Base-by-base conservation (phyloP, 106 monocot species). In the Phalaenopsis aphrodite region DNA sequence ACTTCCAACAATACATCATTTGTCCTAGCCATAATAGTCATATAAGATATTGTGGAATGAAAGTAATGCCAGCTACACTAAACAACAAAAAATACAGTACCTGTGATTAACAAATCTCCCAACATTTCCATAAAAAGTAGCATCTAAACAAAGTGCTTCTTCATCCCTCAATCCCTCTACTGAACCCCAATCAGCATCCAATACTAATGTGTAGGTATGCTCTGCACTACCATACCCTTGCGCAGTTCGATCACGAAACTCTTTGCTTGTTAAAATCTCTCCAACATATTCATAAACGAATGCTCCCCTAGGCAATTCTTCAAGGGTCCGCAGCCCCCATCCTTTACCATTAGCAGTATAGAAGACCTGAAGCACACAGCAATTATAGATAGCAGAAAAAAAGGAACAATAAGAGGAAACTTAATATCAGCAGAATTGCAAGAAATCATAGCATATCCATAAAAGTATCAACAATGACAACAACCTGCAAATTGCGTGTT, bases 281-380 rank as follows among this genome's bases (percentile, higher is more conserved):
- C 98, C 98, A 67, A 99, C 87, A 84, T 93, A 99, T 75, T 99
- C 94, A 79, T 94, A 98, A 8, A 98, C 87, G 86, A 98, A 98
- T 55, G 88, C 61, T 15, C 98, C 98, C 68, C 79, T 88, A 37
- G 94, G 98, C 76, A 98, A 80, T 52, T 88, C 78, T 77, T 91
- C 90, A 42, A 89, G 75, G 30, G 90, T 88, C 0, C 94, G 84
- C 12, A 98, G 67, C 0, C 98, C 98, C 98, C 98, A 98, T 16
- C 98, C 98, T 83, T 93, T 98, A 41, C 83, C 81, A 78, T 85
- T 84, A 75, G 86, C 39, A 19, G 88, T 89, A 75, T 79, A 91
- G 81, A 94, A 94, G 2, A 98, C 91, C 98, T 98, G 65, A 66
- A 87, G 75, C 46, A 82, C 16, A 21, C 5, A 67, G 72, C 65